Conservation (phyloP, 2,329 filamentous ascomycete species). For the Pezicula neosporulosa region DNA sequence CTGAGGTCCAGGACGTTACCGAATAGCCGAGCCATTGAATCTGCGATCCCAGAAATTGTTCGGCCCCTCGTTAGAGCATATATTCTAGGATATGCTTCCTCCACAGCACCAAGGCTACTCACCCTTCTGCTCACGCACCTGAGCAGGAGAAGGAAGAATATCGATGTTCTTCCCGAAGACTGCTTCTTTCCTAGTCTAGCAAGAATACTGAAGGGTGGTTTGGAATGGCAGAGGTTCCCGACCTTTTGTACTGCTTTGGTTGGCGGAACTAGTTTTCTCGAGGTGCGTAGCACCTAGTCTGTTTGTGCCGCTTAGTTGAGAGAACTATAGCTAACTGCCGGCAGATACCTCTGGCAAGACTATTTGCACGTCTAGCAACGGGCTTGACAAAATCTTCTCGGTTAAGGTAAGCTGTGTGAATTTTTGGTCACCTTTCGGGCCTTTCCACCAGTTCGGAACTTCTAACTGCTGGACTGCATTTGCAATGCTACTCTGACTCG, state of each 20-base stretch:
- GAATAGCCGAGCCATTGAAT: conserved; percentile 22
- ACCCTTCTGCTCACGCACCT: conserved; percentile 50
- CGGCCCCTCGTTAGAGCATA: conserved; percentile 58
- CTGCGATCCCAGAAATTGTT: conserved; percentile 43
- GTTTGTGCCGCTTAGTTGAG: background rate
- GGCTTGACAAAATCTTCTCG: conserved; percentile 24
- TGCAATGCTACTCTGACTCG: too few species aligned
- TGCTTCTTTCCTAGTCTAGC: conserved; percentile 28
- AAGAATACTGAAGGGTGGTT: conserved; percentile 45
- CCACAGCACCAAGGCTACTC: conserved; percentile 53
- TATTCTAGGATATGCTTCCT: conserved; percentile 56
- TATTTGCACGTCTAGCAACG: conserved; percentile 22
- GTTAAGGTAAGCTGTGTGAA: conserved; percentile 28
- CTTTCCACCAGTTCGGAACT: too few species aligned
- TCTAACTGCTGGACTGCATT: too few species aligned
- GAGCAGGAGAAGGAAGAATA: conserved; percentile 26
- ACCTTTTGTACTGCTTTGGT: conserved; percentile 59
- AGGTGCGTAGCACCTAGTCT: conserved; percentile 38
- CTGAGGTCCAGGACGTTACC: background rate
- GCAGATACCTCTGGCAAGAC: conserved; percentile 29
- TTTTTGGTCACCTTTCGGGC: background rate
- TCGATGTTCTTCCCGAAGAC: conserved; percentile 22
- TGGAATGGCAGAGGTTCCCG: conserved; percentile 55
- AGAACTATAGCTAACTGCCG: background rate
- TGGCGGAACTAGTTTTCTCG: conserved; percentile 58